phyloP scores from a whole-genome alignment of 2,329 filamentous ascomycete genomes.

The Colletotrichum sublineola region DNA sequence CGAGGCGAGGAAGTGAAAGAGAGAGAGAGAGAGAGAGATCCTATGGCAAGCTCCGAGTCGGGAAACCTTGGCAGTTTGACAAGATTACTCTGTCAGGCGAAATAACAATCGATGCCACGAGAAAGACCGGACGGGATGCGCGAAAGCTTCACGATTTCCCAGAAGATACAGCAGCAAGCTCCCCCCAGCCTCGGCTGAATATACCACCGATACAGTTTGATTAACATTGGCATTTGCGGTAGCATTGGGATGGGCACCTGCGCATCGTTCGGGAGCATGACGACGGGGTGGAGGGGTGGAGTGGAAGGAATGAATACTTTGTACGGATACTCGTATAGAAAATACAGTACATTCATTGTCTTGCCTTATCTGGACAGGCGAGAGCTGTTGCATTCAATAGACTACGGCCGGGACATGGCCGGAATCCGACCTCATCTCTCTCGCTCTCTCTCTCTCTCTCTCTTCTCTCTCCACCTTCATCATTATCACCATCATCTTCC shows the following conservation, averaged over 20 bases:
- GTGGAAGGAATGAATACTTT: too few species aligned
- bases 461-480: too few species aligned
- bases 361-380: background rate
- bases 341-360: background rate
- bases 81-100: conserved; percentile 15
- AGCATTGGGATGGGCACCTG: background rate
- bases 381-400: too few species aligned
- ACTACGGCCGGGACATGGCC: background rate
- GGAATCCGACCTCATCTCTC: background rate
- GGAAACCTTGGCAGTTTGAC: background rate
- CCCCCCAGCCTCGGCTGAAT: conserved; percentile 28
- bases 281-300: background rate
- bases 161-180: conserved; percentile 13
- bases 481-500: background rate
- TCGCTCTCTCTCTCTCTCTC: too few species aligned
- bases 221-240: background rate
- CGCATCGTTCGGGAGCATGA: background rate
- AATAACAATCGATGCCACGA: background rate
- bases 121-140: conserved; percentile 5
- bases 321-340: too few species aligned
- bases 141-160: background rate
- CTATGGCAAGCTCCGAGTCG: background rate
- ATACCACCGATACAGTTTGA: conserved; percentile 14
- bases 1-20: background rate
- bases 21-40: background rate